Base-by-base conservation (phyloP, 2,329 filamentous ascomycete species). In the Dactylonectria estremocensis region DNA sequence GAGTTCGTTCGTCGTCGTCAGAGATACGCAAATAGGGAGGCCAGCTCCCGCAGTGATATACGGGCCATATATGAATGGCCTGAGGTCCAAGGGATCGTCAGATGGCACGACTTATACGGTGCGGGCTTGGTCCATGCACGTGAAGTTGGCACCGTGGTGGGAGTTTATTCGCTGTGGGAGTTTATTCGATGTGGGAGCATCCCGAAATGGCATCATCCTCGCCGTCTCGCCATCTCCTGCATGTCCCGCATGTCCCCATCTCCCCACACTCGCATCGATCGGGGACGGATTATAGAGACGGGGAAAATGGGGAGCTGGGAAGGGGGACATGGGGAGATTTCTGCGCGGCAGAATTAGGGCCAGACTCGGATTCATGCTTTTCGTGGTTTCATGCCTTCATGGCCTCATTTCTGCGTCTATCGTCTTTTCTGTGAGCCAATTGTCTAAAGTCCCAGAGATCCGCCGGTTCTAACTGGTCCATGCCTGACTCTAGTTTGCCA, bases 241-340 rank as follows among this genome's bases (percentile, higher is more conserved):
- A 28, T 28, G 4, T 28, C 7, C 24, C 24, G 24, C 24, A 28
- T 28, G 4, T 28, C 7, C 24, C 24, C 24, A 63, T 75, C 72
- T 75, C 71, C 71, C 67, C 68, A 72, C 72, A 67, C 64, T 67
- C 63, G 56, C 66, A 72, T 61, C 53, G 18, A 53, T 61, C 59
- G 61, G 45, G 69, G 49, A 68, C 53, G 53, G 56, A 7, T 4
- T 5, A 1, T 5, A 28, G 24, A 28, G 2, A 28, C 24, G 24
- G 24, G 24, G 24, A 28, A 28, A 4, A 28, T 4, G 24, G 24
- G 24, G 24, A 5, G n/a, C n/a, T n/a, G n/a, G n/a, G n/a, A n/a
- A n/a, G n/a, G 31, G 31, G 37, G 37, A 40, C 5, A 40, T 43
- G 40, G 14, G 46, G 53, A 58, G 53, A 66, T 57, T 53, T 43